Base-by-base conservation (phyloP, 768 basidiomycete species). In the Mycena indigotica region DNA sequence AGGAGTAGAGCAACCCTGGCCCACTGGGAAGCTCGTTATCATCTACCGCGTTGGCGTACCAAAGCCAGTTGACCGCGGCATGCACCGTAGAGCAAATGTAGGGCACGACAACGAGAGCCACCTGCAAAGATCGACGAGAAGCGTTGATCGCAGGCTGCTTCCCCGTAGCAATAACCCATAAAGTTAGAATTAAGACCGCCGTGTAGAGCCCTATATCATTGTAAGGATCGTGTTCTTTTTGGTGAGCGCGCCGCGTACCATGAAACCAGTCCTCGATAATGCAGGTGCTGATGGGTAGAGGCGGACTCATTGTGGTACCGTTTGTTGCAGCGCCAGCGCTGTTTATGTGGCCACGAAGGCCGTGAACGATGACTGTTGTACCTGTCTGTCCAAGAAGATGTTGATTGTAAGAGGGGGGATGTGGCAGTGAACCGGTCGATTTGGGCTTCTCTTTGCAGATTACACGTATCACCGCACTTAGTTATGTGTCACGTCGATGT, bases 261-360 rank as follows among this genome's bases (percentile, higher is more conserved):
- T 58, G n/a, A 24, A 58, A 39, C 57, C 57, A 58, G 24, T 50
- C 26, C 45, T 58, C 57, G 19, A 58, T 52, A 19, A 58, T 50
- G 45, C 51, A 44, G 6, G 51, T 39, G 32, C n/a, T 57, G 32
- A 52, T 49, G 5, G 56, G 51, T 24, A 57, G 16, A 4, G 55
- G 55, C 13, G 55, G 49, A 29, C 38, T 4, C 55, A 57, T 57
- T 10, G 5, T n/a, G 3, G 5, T 29, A 26, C 10, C 21, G 44
- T 21, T 30, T 41, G 40, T 53, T 19, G 5, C 23, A 17, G 6
- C 26, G 39, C 52, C 38, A 53, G 24, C 39, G 52, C 19, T n/a
- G 38, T 4, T 28, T 32, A 44, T 53, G 52, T 21, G 52, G 39
- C 25, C 26, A 5, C 41, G 41, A 44, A 38, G 41, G 15, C 21